Percentiles rank a stretch among this genome's conserved stretches.
Evolutionary conservation across 2,329 filamentous ascomycete species (phyloP).

Genomic region (Pseudogymnoascus sp.): DNA sequence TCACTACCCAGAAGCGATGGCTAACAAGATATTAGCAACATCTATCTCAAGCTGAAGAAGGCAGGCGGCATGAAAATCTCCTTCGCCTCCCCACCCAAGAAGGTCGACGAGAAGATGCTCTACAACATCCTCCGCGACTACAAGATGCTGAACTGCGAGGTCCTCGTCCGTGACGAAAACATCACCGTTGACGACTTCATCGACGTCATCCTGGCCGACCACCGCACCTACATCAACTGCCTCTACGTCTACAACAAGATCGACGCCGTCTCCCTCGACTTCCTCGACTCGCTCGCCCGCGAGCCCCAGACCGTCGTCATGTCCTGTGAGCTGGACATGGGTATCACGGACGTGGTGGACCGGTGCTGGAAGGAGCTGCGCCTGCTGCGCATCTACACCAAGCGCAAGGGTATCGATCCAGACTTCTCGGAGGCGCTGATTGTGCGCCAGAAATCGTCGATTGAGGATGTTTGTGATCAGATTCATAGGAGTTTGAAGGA

Average conservation of each 20-base stretch:
- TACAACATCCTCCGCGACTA: constrained; percentile 97
- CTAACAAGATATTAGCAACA: constrained; percentile 56
- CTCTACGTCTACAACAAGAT: constrained; percentile 99
- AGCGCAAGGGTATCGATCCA: constrained; percentile 86
- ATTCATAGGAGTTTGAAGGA: constrained; percentile 94
- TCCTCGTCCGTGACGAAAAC: constrained; percentile 88
- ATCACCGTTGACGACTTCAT: constrained; percentile 97
- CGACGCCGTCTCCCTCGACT: constrained; percentile 87
- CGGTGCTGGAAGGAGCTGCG: constrained; percentile 89
- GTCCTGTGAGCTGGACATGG: constrained; percentile 92
- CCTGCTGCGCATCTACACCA: constrained; percentile 91
- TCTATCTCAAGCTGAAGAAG: constrained; percentile 93
- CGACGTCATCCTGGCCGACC: constrained; percentile 98
- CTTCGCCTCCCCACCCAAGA: constrained; percentile 81
- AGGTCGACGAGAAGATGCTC: constrained; percentile 94
- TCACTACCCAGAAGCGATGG: background rate
- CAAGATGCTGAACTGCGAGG: constrained; percentile 96
- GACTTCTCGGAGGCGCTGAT: constrained; percentile 89
- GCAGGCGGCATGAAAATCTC: constrained; percentile 98
- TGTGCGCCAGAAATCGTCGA: constrained; percentile 76
- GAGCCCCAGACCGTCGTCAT: constrained; percentile 95
- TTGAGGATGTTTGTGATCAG: constrained; percentile 95
- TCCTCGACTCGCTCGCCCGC: constrained; percentile 82
- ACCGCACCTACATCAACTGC: constrained; percentile 90
- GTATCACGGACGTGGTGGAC: constrained; percentile 88